Conservation (phyloP, 805 yeast genomes). For the Schwanniomyces yamadae region DNA sequence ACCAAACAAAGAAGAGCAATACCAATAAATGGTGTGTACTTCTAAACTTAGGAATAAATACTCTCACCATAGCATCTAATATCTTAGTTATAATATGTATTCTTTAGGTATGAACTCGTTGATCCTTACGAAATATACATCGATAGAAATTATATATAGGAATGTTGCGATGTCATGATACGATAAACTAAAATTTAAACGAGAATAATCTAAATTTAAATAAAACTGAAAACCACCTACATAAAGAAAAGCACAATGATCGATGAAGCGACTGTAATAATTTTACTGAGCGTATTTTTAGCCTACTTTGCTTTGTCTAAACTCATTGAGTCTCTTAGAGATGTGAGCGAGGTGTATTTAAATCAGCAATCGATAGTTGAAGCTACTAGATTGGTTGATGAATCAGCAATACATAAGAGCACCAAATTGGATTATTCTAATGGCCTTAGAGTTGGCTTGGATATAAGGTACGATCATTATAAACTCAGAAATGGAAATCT, state of each 20-base stretch:
- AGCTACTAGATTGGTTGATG: slow-evolving; percentile 60
- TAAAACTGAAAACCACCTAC: background rate
- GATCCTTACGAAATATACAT: background rate
- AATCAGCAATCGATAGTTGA: slow-evolving; percentile 65
- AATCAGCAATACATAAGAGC: slow-evolving; percentile 76
- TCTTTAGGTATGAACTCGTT: background rate
- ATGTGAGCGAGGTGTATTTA: slow-evolving; percentile 57
- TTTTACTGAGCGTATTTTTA: slow-evolving; percentile 18
- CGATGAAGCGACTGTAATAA: slow-evolving; percentile 12
- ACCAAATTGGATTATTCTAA: slow-evolving; percentile 70
- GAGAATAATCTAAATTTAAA: too few relatives aligned
- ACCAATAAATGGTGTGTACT: slow-evolving; percentile 27
- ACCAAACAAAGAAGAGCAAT: slow-evolving; percentile 25
- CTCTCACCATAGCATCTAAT: slow-evolving; percentile 4
- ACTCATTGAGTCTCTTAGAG: slow-evolving; percentile 42
- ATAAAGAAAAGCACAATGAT: slow-evolving; percentile 3
- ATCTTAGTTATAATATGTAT: background rate
- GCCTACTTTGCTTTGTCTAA: slow-evolving; percentile 19
- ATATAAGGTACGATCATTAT: slow-evolving; percentile 59
- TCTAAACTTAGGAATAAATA: slow-evolving; percentile 22
- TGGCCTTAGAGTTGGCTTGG: slow-evolving; percentile 67
- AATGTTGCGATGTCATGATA: too few relatives aligned
- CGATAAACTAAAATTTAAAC: too few relatives aligned
- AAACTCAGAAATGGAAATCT: slow-evolving; percentile 72
- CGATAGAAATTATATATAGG: too few relatives aligned